Conservation (phyloP, 139 green algal species). For the Parachlorella kessleri region DNA sequence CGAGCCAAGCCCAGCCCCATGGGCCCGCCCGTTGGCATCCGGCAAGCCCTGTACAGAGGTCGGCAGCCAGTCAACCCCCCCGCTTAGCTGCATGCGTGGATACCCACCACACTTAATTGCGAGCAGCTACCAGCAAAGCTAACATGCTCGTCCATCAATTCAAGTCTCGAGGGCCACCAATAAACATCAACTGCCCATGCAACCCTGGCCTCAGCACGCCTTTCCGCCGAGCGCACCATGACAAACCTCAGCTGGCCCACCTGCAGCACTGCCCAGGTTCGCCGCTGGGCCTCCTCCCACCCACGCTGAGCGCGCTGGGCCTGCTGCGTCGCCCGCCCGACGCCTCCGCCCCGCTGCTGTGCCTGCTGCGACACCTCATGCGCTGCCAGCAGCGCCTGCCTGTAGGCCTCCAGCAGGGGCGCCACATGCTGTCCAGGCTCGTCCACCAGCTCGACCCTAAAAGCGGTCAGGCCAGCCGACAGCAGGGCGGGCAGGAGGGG, state of each 20-base stretch:
- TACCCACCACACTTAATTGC: too few relatives aligned
- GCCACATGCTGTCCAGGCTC: constrained; percentile 61
- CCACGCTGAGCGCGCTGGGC: background rate
- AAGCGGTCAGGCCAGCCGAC: constrained; percentile 24
- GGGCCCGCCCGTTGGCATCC: constrained; percentile 49
- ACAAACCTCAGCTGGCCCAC: too few relatives aligned
- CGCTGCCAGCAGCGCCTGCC: constrained; percentile 5
- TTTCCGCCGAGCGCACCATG: too few relatives aligned
- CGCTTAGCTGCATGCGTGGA: too few relatives aligned
- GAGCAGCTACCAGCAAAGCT: too few relatives aligned
- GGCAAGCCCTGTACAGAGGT: constrained; percentile 40
- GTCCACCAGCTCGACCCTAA: constrained; percentile 84
- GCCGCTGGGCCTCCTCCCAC: background rate
- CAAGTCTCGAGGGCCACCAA: too few relatives aligned
- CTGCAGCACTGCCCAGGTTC: background rate
- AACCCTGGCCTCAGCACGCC: too few relatives aligned
- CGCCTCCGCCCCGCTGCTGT: background rate
- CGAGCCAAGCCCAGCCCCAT: constrained; percentile 56
- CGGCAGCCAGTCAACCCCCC: too few relatives aligned
- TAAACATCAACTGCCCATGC: too few relatives aligned
- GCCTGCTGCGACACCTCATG: background rate
- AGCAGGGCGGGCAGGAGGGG: constrained; percentile 23
- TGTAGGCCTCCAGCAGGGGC: constrained; percentile 70
- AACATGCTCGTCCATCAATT: too few relatives aligned
- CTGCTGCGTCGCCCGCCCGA: background rate